Conservation (phyloP, 2,329 filamentous ascomycete species). For the Aspergillus sergii region DNA sequence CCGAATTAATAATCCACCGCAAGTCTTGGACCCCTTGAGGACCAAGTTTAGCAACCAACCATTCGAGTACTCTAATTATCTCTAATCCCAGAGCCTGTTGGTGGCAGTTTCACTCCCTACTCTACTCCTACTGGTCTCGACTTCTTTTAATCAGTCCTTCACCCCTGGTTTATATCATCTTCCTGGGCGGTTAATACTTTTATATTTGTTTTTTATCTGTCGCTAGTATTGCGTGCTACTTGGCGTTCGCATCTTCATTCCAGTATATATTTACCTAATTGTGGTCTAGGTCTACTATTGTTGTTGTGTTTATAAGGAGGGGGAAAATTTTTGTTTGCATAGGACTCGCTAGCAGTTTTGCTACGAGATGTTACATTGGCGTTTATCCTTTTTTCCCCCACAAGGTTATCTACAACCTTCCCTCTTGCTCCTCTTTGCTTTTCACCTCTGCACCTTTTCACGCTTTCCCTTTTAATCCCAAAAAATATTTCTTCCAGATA, state of each 20-base stretch:
- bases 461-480: not conserved
- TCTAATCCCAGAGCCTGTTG: constrained; percentile 8
- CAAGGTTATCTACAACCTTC: constrained; percentile 3
- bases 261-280: not conserved
- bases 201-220: not conserved
- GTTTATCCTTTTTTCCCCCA: not conserved
- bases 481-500: not conserved
- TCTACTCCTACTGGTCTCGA: not conserved
- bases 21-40: constrained; percentile 29
- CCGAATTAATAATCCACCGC: constrained; percentile 26
- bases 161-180: constrained; percentile 6
- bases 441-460: not conserved
- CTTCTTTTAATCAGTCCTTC: not conserved
- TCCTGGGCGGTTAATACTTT: not conserved
- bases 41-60: constrained; percentile 31
- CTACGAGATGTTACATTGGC: not conserved
- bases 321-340: not conserved
- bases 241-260: not conserved
- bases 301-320: not conserved
- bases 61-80: constrained; percentile 35
- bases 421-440: constrained; percentile 2
- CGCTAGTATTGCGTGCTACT: not conserved
- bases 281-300: not conserved
- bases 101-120: not conserved
- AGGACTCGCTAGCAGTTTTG: not conserved